Conservation (phyloP, 202 grass and related monocot genomes). For the Zizania palustris region DNA sequence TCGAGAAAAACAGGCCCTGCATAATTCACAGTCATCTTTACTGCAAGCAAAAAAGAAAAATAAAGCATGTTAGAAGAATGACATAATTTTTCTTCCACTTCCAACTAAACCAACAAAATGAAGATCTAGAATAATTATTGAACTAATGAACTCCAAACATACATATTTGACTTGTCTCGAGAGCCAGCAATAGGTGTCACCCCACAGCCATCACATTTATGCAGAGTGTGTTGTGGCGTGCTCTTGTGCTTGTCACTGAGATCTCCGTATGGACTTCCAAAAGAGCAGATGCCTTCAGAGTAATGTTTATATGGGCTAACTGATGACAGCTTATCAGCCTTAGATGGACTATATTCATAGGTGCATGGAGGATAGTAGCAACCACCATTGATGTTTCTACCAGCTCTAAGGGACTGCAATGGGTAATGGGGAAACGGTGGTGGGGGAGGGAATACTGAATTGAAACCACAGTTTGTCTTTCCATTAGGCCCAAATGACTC, state of each 20-base stretch:
- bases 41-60: constrained; percentile 63
- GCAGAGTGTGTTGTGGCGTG: constrained; percentile 19
- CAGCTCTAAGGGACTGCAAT: neutral
- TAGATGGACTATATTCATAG: neutral
- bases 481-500: constrained; percentile 6
- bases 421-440: neutral
- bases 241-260: constrained; percentile 30
- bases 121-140: neutral
- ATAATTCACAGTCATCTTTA: constrained; percentile 84
- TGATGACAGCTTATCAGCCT: constrained; percentile 1
- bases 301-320: constrained; percentile 29
- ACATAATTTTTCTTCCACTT: neutral
- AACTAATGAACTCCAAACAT: constrained; percentile 39
- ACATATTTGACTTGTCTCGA: constrained; percentile 84
- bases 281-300: constrained; percentile 12
- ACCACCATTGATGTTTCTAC: constrained; percentile 4
- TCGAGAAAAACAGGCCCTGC: constrained; percentile 59
- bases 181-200: constrained; percentile 66
- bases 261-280: constrained; percentile 39
- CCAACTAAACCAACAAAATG: neutral
- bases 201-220: constrained; percentile 82
- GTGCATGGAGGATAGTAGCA: neutral
- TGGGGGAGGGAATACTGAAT: constrained; percentile 5
- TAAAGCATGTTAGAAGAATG: constrained; percentile 30
- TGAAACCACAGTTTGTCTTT: neutral